Base-by-base conservation (phyloP, 805 yeast species). In the Myxozyma lipomycoides region DNA sequence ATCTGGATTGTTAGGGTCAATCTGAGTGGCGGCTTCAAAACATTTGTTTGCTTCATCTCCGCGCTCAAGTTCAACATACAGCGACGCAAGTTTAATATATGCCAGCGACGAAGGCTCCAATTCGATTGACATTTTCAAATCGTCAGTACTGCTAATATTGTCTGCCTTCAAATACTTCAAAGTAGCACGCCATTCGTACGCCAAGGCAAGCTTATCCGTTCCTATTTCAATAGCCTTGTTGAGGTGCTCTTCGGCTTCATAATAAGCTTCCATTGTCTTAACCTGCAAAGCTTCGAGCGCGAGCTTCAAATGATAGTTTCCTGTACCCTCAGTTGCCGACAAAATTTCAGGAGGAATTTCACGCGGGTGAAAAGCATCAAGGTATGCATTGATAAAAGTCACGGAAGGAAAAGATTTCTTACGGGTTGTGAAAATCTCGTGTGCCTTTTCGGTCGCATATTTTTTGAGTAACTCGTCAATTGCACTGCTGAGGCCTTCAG, bases 381-480 rank as follows among this genome's bases (percentile, higher is more conserved):
- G 83, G 76, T 89, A 90, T 1, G 97, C 83, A 44, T 86, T 78
- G 64, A 88, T 74, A 49, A 95, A 84, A 22, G 95, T 80, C 45
- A 90, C 81, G 15, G 95, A 83, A 42, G 96, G 95, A 63, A 89
- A 76, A 54, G 75, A 77, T 56, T 74, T 74, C 52, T 73, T 73
- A 46, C 76, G 70, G 52, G 72, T 70, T 52, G 76, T 71, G 59
- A 81, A 73, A 62, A 79, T 76, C 57, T 76, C 81, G 64, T 79
- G 81, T 52, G 86, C 84, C 41, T 84, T 73, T 69, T 77, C 79
- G 66, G 78, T 79, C n/a, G 96, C 83, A 67, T 82, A 88, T 64
- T 82, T 80, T 67, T 79, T 81, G 74, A 91, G 78, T 45, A 86
- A 88, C 68, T 95, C 82, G 73, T 93, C 98, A 64, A 93, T 79